These are phyloP conservation scores for Fusarium beomiforme DNA, from an alignment of 2,329 filamentous ascomycete genomes.

Conservation along the genomic window DNA sequence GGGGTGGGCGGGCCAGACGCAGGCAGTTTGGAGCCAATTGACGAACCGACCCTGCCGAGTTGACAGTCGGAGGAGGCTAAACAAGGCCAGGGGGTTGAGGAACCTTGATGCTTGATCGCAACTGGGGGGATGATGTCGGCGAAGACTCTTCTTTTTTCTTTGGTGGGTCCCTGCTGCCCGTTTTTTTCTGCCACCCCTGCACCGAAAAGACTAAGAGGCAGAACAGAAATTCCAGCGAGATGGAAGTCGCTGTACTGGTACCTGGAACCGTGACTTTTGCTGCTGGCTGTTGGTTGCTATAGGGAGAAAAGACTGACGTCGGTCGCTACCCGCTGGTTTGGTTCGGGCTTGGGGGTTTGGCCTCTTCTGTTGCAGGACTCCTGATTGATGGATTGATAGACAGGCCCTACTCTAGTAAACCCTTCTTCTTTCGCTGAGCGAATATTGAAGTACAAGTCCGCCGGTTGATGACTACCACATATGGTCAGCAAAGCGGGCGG, in stretches of 20 bases:
- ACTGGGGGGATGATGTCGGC: slow-evolving; percentile 42
- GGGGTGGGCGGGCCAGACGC: slow-evolving; percentile 36
- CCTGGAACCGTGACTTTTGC: slow-evolving; percentile 35
- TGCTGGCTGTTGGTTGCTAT: slow-evolving; percentile 1
- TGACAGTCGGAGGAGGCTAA: slow-evolving; percentile 44
- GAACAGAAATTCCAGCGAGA: slow-evolving; percentile 21
- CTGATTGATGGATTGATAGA: slow-evolving; percentile 5
- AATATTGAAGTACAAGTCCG: slow-evolving; percentile 18
- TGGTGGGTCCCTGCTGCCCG: slow-evolving; percentile 38
- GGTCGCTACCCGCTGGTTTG: slow-evolving; percentile 20
- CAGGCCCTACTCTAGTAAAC: neutral
- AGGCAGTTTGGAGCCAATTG: slow-evolving; percentile 43
- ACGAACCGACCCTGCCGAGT: slow-evolving; percentile 44
- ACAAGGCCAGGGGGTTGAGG: slow-evolving; percentile 41
- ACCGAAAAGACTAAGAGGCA: slow-evolving; percentile 8
- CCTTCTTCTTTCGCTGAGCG: slow-evolving; percentile 6
- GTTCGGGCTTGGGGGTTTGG: slow-evolving; percentile 5
- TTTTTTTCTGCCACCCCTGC: slow-evolving; percentile 41
- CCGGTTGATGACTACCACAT: slow-evolving; percentile 30
- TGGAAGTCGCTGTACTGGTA: slow-evolving; percentile 44
- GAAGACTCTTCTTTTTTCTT: slow-evolving; percentile 23
- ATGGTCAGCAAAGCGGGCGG: slow-evolving; percentile 25
- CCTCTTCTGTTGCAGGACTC: slow-evolving; percentile 20
- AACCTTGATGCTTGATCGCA: slow-evolving; percentile 40
- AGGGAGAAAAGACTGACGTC: slow-evolving; percentile 6